Base-by-base conservation (phyloP, 306 rosid species). In the Potentilla sterilis region DNA sequence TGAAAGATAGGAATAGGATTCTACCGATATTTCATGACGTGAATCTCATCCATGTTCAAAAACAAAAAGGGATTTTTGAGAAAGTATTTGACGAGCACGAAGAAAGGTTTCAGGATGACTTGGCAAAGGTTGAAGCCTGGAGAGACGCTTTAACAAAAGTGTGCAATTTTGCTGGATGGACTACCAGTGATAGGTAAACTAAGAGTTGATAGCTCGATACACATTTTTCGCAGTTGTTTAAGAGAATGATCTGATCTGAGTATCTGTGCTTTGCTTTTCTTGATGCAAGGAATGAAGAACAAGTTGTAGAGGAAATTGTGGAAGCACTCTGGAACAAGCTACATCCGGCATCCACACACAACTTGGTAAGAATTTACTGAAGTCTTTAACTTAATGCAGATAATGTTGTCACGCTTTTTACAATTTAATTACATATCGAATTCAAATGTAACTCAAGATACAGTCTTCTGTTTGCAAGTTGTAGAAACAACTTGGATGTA, bases 21-120 rank as follows among this genome's bases (percentile, higher is more conserved):
- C 44, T 78, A 4, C 81, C 81, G 3, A 10, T 78, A 2, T 77
- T 58, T 37, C 72, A 69, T 13, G 49, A 59, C 18, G 75, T 77
- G 18, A 68, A 70, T 58, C 63, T 69, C 37, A 34, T 40, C 5
- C 7, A 69, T 47, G 71, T 70, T 0, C 24, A 69, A 6, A 59
- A 78, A 11, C 81, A 78, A 47, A 35, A 16, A 1, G 65, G 40
- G 6, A 37, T 4, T 19, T 59, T 69, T 47, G 64, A 3, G 19
- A 13, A 70, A 35, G 76, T 76, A 10, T 70, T 78, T 32, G 48
- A 2, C 8, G 21, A 19, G 16, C 81, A 78, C 35, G 65, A 59
- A 70, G 5, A 2, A 8, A 59, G 22, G 9, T 70, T 70, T 61
- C 67, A 35, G 18, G 24, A 46, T 34, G 51, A 70, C 15, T 15